phyloP scores from a whole-genome alignment of 2,329 filamentous ascomycete genomes.

The Monilinia fructicola region DNA sequence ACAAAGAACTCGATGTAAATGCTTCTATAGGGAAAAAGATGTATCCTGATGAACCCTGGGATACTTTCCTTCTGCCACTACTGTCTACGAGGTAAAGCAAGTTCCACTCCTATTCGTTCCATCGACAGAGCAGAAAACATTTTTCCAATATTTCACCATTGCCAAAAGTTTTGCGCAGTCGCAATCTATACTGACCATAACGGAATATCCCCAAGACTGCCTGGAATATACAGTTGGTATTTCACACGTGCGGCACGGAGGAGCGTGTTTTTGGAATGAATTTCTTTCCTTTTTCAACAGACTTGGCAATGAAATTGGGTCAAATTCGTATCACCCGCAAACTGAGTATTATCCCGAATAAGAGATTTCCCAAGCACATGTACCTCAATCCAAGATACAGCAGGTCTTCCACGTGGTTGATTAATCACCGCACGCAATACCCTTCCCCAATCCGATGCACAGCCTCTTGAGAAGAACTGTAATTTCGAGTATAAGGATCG shows the following conservation, averaged over 20 bases:
- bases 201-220: not conserved
- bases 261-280: not conserved
- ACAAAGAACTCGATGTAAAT: not conserved
- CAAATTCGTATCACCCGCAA: not conserved
- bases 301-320: too few species aligned
- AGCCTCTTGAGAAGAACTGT: too few species aligned
- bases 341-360: too few species aligned
- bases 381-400: too few species aligned
- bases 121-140: not conserved
- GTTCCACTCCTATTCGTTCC: not conserved
- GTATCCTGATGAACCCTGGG: not conserved
- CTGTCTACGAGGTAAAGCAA: not conserved
- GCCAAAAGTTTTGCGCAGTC: not conserved
- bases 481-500: too few species aligned
- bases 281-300: not conserved
- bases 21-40: not conserved
- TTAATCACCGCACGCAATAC: too few species aligned
- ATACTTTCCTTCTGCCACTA: not conserved
- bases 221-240: not conserved
- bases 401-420: too few species aligned
- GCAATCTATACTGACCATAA: not conserved
- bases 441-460: too few species aligned
- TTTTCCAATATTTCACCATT: too few species aligned
- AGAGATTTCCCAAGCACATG: too few species aligned
- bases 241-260: not conserved